Evolutionary conservation across 2,329 filamentous ascomycete genomes (phyloP).

Genomic region (Fusarium circinatum): DNA sequence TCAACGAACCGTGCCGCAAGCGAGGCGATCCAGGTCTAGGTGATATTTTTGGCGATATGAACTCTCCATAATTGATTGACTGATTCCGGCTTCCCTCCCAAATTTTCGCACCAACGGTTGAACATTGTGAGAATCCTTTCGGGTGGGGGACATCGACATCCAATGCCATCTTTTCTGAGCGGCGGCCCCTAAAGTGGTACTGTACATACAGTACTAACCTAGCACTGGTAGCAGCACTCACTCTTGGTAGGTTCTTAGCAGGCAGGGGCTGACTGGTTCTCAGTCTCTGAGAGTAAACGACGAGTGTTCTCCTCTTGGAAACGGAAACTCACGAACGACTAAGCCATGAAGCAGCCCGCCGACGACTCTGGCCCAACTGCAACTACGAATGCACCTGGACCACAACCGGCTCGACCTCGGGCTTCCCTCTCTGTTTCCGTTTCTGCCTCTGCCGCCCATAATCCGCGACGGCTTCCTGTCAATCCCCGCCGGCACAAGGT

Average conservation of each 20-base stretch:
- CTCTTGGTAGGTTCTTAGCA: conserved; percentile 5
- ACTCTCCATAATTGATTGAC: conserved; percentile 16
- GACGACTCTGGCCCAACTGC: conserved; percentile 16
- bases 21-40: conserved; percentile 5
- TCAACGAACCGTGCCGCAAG: conserved; percentile 22
- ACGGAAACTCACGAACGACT: conserved; percentile 14
- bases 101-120: conserved; percentile 8
- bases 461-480: conserved; percentile 57
- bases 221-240: background rate
- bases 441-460: conserved; percentile 18
- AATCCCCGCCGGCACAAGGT: conserved; percentile 62
- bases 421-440: conserved; percentile 29
- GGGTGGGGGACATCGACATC: conserved; percentile 13
- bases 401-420: conserved; percentile 21
- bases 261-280: conserved; percentile 28
- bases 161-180: conserved; percentile 6
- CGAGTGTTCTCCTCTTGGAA: conserved; percentile 27
- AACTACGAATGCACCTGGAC: background rate
- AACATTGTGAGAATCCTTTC: conserved; percentile 1
- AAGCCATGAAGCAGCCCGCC: conserved; percentile 31
- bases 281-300: conserved; percentile 23
- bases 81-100: background rate
- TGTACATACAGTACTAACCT: background rate
- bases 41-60: conserved; percentile 5
- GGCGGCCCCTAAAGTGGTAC: conserved; percentile 4